Conservation (phyloP, 2,329 filamentous ascomycete species). For the Cytospora leucostoma region DNA sequence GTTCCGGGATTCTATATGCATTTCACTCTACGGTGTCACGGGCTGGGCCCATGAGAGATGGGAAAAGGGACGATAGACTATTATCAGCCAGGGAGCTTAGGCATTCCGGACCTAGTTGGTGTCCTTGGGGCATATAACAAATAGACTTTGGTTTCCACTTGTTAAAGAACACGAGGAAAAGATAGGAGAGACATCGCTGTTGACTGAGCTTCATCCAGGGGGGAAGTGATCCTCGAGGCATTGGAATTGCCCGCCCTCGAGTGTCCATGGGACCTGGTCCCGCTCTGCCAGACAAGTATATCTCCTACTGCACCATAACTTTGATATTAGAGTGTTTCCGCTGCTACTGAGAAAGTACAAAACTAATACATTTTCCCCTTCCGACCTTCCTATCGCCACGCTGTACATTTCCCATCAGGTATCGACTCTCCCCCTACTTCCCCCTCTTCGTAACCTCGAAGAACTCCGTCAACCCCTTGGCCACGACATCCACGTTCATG, state of each 20-base stretch:
- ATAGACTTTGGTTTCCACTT: not conserved
- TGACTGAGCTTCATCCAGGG: not conserved
- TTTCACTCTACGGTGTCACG: not conserved
- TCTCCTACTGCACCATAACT: no score
- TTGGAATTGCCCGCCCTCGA: no score
- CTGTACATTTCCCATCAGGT: no score
- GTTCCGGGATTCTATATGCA: not conserved
- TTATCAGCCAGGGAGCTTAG: not conserved
- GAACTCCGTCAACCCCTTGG: constrained; percentile 76
- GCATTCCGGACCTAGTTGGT: not conserved
- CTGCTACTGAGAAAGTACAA: no score
- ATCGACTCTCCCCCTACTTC: constrained; percentile 33
- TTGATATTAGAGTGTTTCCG: no score
- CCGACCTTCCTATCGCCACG: no score
- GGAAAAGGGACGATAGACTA: not conserved
- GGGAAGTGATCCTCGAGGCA: no score
- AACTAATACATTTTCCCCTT: no score
- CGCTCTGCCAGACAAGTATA: no score
- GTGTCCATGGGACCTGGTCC: no score
- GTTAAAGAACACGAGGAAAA: not conserved
- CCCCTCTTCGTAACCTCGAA: constrained; percentile 70
- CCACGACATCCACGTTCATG: constrained; percentile 83
- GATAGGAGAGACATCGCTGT: not conserved
- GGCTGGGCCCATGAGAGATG: not conserved
- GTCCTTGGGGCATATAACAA: not conserved